Conservation (phyloP, 2,329 filamentous ascomycete genomes). For the Tolypocladium album region DNA sequence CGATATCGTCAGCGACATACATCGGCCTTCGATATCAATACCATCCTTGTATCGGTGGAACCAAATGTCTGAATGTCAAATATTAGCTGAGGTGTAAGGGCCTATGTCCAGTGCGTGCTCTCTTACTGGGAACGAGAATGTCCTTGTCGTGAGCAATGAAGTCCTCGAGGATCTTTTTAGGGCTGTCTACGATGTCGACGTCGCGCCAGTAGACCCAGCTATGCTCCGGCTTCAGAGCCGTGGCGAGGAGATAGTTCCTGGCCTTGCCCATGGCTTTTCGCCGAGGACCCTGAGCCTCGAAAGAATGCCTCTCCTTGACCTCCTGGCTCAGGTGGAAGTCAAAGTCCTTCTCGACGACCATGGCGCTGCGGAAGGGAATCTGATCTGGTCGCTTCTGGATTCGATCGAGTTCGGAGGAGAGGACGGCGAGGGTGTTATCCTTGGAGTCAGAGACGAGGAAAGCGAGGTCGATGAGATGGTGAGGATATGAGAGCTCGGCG, state of each 20-base stretch:
- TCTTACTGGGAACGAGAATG: constrained; percentile 86
- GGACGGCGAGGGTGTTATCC: constrained; percentile 92
- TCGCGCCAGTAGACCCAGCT: constrained; percentile 99
- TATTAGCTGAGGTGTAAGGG: constrained; percentile 10
- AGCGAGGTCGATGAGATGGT: constrained; percentile 89
- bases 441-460: constrained; percentile 97
- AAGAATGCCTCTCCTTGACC: constrained; percentile 76
- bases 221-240: constrained; percentile 83
- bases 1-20: constrained; percentile 40
- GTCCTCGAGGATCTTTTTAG: constrained; percentile 80
- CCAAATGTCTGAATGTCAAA: constrained; percentile 65
- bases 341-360: constrained; percentile 88
- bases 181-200: constrained; percentile 90
- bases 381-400: constrained; percentile 74
- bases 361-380: constrained; percentile 74
- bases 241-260: constrained; percentile 79
- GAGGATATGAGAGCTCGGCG: constrained; percentile 82
- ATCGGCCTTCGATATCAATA: constrained; percentile 86
- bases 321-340: constrained; percentile 62
- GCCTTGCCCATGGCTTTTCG: constrained; percentile 84
- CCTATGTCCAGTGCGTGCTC: not conserved
- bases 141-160: constrained; percentile 91
- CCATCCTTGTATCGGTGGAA: constrained; percentile 81
- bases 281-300: constrained; percentile 77
- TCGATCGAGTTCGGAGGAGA: constrained; percentile 76